phyloP scores from a whole-genome alignment of 2,329 filamentous ascomycete species.

The Trichoderma sp. region DNA sequence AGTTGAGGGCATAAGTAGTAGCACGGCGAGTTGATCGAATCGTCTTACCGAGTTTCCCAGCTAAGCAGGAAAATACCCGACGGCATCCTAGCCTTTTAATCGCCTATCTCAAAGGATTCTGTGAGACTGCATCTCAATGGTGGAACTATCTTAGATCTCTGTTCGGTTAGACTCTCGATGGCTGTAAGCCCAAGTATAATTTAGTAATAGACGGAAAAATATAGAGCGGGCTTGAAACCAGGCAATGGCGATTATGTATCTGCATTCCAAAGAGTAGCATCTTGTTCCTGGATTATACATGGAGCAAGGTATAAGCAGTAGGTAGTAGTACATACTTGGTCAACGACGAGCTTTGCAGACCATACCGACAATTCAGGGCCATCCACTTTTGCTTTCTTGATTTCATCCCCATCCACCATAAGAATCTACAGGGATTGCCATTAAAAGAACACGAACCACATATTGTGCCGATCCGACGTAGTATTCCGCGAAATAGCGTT shows the following conservation, averaged over 20 bases:
- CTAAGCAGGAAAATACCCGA: neutral
- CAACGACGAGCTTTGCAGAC: neutral
- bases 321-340: too few species aligned
- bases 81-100: neutral
- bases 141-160: neutral
- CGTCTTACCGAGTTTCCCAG: neutral
- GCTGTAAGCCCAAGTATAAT: too few species aligned
- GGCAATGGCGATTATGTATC: too few species aligned
- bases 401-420: neutral
- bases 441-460: neutral
- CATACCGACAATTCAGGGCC: neutral
- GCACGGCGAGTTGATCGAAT: neutral
- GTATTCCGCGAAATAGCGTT: neutral
- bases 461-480: neutral
- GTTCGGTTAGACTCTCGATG: neutral
- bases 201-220: too few species aligned
- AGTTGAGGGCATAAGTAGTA: neutral
- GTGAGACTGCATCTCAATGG: neutral
- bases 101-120: neutral
- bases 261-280: too few species aligned
- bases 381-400: neutral
- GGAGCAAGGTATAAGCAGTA: too few species aligned
- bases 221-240: too few species aligned
- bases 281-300: too few species aligned
- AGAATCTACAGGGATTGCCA: neutral